phyloP scores from a whole-genome alignment of 768 basidiomycete genomes.

The Agrocybe praecox region DNA sequence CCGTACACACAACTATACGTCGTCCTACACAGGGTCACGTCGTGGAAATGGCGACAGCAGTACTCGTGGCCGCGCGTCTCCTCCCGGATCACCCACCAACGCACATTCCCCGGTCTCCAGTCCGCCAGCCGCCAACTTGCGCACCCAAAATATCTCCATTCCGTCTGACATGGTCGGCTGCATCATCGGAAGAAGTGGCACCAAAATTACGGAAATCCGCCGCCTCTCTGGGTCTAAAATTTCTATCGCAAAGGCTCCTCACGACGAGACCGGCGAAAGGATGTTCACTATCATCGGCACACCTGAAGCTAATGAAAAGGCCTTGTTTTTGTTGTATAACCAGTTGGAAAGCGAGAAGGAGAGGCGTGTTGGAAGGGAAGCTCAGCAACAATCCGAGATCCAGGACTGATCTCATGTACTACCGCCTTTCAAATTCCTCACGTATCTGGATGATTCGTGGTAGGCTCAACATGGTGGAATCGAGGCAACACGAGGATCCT shows the following conservation, averaged over 20 bases:
- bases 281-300: constrained; percentile 99
- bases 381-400: constrained; percentile 72
- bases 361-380: constrained; percentile 84
- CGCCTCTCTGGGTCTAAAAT: constrained; percentile 97
- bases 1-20: constrained; percentile 52
- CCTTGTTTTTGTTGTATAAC: constrained; percentile 95
- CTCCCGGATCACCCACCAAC: constrained; percentile 46
- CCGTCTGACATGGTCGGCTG: constrained; percentile 99
- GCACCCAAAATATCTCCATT: constrained; percentile 99
- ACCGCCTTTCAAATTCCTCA: constrained; percentile 6
- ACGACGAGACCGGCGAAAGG: constrained; percentile 97
- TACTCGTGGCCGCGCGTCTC: constrained; percentile 48
- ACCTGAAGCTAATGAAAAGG: constrained; percentile 96
- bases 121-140: constrained; percentile 76
- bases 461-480: constrained; percentile 6
- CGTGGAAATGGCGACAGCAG: constrained; percentile 65
- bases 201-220: constrained; percentile 99
- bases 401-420: constrained; percentile 36
- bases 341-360: constrained; percentile 97
- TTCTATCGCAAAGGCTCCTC: constrained; percentile 98
- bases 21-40: constrained; percentile 50
- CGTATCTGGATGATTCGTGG: constrained; percentile 9
- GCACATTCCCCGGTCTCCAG: constrained; percentile 52
- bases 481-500: constrained; percentile 8
- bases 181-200: constrained; percentile 94